Percentiles rank a stretch among this genome's conserved stretches.
phyloP scores from a whole-genome alignment of 306 rosid genomes.

The Malus asiatica region DNA sequence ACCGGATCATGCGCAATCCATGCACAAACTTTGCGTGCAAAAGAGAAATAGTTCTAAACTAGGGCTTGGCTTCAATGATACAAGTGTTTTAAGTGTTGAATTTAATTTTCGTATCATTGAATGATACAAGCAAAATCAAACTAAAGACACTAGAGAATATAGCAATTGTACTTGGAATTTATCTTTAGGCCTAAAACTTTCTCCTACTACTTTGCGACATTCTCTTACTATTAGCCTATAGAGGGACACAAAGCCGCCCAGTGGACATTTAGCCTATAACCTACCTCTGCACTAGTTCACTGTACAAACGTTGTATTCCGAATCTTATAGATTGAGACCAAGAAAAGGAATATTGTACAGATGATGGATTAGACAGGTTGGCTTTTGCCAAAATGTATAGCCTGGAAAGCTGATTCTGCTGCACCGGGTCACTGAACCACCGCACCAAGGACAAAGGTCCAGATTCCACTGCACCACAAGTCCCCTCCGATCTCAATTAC shows the following conservation, averaged over 20 bases:
- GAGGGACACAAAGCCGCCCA: background rate
- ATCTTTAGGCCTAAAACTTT: background rate
- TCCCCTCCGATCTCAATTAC: conserved; percentile 1
- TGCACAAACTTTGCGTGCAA: no score
- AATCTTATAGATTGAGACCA: no score
- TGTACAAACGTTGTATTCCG: background rate
- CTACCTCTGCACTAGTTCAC: background rate
- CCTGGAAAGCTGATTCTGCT: conserved; percentile 11
- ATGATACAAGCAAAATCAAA: no score
- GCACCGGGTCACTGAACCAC: background rate
- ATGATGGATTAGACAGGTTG: conserved; percentile 2
- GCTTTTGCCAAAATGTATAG: background rate
- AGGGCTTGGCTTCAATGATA: no score
- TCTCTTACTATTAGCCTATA: background rate
- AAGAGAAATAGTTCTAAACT: no score
- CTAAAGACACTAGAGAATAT: background rate
- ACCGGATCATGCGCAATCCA: no score
- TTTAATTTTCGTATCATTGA: no score
- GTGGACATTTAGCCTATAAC: background rate
- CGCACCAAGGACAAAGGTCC: background rate
- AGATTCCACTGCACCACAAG: background rate
- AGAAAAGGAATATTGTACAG: no score
- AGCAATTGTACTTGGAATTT: background rate
- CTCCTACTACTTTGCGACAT: background rate
- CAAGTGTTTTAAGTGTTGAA: no score